Evolutionary conservation across 352 stramenopile genomes (phyloP).

Genomic region (Peronosclerospora sorghi): DNA sequence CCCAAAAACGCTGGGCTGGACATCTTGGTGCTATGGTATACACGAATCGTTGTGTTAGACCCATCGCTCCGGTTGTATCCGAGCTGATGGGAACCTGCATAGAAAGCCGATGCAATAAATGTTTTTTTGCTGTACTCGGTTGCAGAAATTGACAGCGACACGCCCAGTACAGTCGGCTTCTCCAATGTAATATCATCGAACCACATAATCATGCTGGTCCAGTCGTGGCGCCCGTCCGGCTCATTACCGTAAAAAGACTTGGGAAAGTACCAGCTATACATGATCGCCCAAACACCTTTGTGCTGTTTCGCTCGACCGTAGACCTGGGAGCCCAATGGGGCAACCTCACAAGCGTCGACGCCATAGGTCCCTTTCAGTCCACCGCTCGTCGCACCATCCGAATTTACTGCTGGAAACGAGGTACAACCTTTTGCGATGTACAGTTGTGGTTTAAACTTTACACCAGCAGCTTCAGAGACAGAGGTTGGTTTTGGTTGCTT

Average conservation of each 20-base stretch:
- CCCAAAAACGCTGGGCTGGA: neutral
- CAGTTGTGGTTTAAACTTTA: constrained; percentile 1
- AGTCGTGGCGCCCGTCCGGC: neutral
- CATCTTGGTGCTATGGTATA: neutral
- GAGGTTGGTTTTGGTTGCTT: neutral
- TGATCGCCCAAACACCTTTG: neutral
- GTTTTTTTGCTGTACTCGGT: neutral
- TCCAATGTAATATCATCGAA: neutral
- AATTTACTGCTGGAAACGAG: neutral
- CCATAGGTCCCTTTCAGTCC: neutral
- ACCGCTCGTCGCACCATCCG: neutral
- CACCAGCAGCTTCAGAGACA: neutral
- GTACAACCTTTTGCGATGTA: neutral
- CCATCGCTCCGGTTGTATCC: neutral
- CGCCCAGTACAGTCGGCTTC: neutral
- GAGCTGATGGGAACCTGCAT: neutral
- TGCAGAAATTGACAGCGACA: neutral
- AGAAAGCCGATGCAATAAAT: neutral
- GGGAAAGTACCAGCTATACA: constrained; percentile 8
- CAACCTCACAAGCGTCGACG: neutral
- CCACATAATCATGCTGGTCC: constrained; percentile 1
- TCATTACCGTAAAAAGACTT: neutral
- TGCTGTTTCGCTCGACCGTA: constrained; percentile 5
- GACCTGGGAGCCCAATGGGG: constrained; percentile 4
- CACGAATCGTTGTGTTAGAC: neutral